phyloP scores from a whole-genome alignment of 2,329 filamentous ascomycete genomes.

The Botrytis sinoallii region DNA sequence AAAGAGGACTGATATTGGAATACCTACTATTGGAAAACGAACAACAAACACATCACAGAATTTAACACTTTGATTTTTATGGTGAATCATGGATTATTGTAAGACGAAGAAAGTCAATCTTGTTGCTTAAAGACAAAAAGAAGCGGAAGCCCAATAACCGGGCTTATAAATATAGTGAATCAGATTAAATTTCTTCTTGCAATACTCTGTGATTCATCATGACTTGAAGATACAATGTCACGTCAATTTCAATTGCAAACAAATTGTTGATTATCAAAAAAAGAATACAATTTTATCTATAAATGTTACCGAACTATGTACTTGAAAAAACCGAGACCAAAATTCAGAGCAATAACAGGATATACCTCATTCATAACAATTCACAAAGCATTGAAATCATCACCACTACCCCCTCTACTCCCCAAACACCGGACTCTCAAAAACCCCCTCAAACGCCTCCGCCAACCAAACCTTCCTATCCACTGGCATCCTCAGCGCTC shows the following conservation, averaged over 20 bases:
- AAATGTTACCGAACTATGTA: neutral
- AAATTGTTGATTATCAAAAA: neutral
- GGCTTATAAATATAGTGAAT: no score
- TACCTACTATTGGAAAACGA: neutral
- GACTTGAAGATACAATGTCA: neutral
- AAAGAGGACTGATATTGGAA: accelerated
- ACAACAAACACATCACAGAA: no score
- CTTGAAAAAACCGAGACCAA: neutral
- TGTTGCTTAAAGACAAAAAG: no score
- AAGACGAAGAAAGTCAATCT: no score
- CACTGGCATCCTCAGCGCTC: neutral
- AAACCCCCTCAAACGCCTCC: neutral
- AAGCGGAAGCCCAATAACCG: no score
- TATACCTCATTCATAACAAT: neutral
- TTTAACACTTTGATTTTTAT: neutral
- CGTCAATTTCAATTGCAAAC: neutral
- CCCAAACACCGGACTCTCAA: neutral
- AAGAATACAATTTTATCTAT: no score
- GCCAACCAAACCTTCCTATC: neutral
- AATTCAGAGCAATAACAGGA: neutral
- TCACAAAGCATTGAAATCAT: neutral
- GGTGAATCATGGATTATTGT: no score
- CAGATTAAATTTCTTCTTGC: no score
- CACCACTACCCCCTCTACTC: no score
- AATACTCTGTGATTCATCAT: no score